phyloP scores from a whole-genome alignment of 176 grass and related monocot genomes.

The Carex pumila region DNA sequence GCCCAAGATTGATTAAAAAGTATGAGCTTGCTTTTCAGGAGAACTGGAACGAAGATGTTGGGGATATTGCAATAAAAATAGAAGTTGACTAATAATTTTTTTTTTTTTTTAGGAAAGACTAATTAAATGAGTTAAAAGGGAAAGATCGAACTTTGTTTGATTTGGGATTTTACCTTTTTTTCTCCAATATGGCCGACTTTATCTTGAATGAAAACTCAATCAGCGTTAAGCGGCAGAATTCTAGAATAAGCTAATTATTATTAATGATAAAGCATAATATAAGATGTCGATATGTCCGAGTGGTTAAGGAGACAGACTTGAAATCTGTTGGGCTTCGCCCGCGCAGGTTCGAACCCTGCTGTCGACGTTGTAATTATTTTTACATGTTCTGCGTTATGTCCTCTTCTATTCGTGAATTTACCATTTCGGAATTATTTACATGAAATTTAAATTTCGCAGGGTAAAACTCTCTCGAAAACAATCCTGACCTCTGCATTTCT shows the following conservation, averaged over 20 bases:
- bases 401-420: no score
- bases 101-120: no score
- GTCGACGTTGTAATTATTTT: constrained; percentile 33
- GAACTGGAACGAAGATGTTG: not conserved
- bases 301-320: constrained; percentile 75
- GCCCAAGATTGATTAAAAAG: not conserved
- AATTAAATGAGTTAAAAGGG: not conserved
- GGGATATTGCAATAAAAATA: not conserved
- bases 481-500: not conserved
- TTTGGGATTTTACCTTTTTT: not conserved
- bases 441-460: no score
- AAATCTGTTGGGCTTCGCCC: constrained; percentile 88
- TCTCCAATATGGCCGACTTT: not conserved
- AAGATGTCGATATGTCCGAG: constrained; percentile 51
- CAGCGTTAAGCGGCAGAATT: no score
- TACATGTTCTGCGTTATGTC: no score
- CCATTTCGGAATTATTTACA: no score
- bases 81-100: not conserved
- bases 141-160: not conserved
- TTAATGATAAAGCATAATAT: no score
- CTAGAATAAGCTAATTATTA: no score
- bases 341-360: constrained; percentile 96
- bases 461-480: not conserved
- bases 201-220: no score
- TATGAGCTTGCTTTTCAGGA: not conserved